Conservation (phyloP, 805 yeast genomes). For the Cyberlindnera meyerae region DNA sequence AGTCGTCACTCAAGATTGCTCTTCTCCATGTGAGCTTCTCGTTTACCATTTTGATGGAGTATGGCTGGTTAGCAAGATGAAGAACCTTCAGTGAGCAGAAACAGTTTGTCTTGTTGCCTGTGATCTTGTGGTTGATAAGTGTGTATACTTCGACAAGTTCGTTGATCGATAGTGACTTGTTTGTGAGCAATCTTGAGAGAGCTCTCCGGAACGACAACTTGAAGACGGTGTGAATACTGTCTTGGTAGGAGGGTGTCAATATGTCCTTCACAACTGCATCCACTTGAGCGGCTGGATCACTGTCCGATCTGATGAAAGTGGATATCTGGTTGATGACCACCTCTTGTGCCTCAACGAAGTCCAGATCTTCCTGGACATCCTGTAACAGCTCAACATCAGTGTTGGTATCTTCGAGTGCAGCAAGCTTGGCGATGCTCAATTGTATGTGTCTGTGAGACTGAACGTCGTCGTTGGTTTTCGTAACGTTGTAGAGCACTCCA, state of each 20-base stretch:
- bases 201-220: slow-evolving; percentile 24
- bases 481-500: slow-evolving; percentile 38
- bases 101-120: slow-evolving; percentile 28
- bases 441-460: slow-evolving; percentile 48
- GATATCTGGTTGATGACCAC: slow-evolving; percentile 29
- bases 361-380: slow-evolving; percentile 47
- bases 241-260: slow-evolving; percentile 20
- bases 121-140: slow-evolving; percentile 33
- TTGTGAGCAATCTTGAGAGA: slow-evolving; percentile 30
- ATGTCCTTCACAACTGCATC: slow-evolving; percentile 23
- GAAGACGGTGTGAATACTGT: slow-evolving; percentile 16
- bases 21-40: slow-evolving; percentile 53
- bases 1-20: slow-evolving; percentile 48
- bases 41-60: slow-evolving; percentile 29
- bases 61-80: slow-evolving; percentile 30
- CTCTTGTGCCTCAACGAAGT: slow-evolving; percentile 46
- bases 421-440: slow-evolving; percentile 67
- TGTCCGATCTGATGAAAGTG: slow-evolving; percentile 28
- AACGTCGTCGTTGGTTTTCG: slow-evolving; percentile 37
- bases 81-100: slow-evolving; percentile 48
- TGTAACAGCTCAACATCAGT: slow-evolving; percentile 27
- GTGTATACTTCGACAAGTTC: slow-evolving; percentile 53
- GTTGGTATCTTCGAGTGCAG: slow-evolving; percentile 40
- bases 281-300: slow-evolving; percentile 24
- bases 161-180: slow-evolving; percentile 35